phyloP scores from a whole-genome alignment of 225 moss, liverwort and hornwort species.

The Lunularia cruciata region DNA sequence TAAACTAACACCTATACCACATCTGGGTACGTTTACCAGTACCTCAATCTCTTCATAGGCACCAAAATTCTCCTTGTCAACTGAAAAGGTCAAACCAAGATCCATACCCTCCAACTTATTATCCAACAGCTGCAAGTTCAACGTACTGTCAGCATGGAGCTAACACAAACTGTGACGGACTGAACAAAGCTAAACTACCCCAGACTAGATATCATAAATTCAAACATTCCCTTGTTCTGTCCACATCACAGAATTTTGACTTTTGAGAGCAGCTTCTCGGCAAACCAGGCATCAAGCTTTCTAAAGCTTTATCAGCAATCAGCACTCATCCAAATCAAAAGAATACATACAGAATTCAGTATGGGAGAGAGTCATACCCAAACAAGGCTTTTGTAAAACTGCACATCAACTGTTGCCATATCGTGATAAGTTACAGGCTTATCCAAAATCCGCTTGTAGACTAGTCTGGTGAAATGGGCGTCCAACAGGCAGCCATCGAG shows the following conservation, averaged over 20 bases:
- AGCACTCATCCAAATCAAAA: too few species aligned
- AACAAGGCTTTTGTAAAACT: conserved; percentile 96
- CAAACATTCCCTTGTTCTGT: too few species aligned
- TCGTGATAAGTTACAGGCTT: conserved; percentile 98
- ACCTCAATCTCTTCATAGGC: conserved; percentile 99
- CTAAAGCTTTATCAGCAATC: too few species aligned
- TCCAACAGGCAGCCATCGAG: conserved; percentile 95
- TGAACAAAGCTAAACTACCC: too few species aligned
- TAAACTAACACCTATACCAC: too few species aligned
- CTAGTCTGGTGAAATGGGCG: conserved; percentile 97
- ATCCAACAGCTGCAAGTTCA: conserved; percentile 77
- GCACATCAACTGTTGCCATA: conserved; percentile 98
- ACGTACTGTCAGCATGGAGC: too few species aligned
- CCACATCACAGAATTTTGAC: too few species aligned
- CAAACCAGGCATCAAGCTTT: too few species aligned
- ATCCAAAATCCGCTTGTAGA: conserved; percentile 92
- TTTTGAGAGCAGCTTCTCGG: too few species aligned
- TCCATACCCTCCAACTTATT: conserved; percentile 96
- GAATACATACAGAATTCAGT: not conserved
- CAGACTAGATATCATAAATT: too few species aligned
- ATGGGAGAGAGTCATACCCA: conserved; percentile 57
- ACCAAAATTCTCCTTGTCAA: conserved; percentile 97
- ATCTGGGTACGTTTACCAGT: too few species aligned
- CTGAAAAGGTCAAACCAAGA: conserved; percentile 84
- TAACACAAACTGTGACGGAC: too few species aligned